A percentile compares a stretch with the other conserved stretches of the same genome.
These are phyloP conservation scores for Arthroderma sp. DNA, from an alignment of 2,329 filamentous ascomycete species.

Conservation along the genomic window DNA sequence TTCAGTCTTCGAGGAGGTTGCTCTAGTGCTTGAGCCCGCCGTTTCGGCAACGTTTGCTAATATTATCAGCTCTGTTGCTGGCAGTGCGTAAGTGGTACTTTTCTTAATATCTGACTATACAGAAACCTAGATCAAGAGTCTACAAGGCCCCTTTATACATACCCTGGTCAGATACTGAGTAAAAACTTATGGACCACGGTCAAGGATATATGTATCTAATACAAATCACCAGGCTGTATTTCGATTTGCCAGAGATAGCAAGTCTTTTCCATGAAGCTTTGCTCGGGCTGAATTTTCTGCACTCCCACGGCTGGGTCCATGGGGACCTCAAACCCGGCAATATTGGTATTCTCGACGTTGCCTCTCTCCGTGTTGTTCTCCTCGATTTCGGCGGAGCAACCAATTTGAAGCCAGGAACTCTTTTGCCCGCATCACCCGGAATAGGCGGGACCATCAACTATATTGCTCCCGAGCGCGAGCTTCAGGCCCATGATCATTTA, in stretches of 20 bases:
- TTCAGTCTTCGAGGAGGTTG: neutral
- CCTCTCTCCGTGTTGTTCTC: neutral
- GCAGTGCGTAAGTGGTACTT: neutral
- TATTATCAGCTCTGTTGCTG: neutral
- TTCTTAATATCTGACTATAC: neutral
- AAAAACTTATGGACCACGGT: no score
- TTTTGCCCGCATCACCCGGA: neutral
- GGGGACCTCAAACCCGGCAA: conserved; percentile 4
- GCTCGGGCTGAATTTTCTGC: neutral
- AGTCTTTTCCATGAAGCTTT: neutral
- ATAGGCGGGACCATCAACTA: neutral
- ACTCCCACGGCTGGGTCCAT: conserved; percentile 5
- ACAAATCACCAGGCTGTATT: neutral
- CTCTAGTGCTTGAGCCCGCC: neutral
- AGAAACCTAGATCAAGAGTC: no score
- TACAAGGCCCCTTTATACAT: no score
- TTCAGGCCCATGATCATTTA: neutral
- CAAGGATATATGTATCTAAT: neutral
- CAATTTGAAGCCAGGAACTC: neutral
- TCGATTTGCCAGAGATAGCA: neutral
- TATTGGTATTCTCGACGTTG: neutral
- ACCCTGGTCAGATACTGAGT: no score
- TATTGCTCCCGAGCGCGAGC: conserved; percentile 3
- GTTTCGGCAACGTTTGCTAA: neutral
- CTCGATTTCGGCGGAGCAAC: neutral